Percentiles rank a stretch among this genome's conserved stretches.
Evolutionary conservation across 768 basidiomycete genomes (phyloP).

Genomic region (Psilocybe cyanescens): DNA sequence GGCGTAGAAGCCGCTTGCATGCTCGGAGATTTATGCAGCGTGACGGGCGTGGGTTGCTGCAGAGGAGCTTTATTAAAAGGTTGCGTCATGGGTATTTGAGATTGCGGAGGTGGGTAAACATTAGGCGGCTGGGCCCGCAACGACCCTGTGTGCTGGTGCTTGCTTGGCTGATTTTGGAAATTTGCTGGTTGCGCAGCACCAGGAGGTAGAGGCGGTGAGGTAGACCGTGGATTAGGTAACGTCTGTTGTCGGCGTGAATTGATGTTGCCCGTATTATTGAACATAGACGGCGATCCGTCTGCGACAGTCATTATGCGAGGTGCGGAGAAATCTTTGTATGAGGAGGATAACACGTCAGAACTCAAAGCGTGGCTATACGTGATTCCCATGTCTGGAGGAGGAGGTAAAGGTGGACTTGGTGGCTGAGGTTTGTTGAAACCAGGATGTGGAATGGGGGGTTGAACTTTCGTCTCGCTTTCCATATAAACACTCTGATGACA

Average conservation of each 20-base stretch:
- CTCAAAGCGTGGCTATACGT: slow-evolving; percentile 18
- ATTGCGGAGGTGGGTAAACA: slow-evolving; percentile 1
- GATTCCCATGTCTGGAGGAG: slow-evolving; percentile 20
- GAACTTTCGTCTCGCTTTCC: slow-evolving; percentile 12
- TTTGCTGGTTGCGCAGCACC: slow-evolving; percentile 19
- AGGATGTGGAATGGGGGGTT: slow-evolving; percentile 12
- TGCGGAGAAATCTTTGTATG: slow-evolving; percentile 25
- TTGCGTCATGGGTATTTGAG: background rate
- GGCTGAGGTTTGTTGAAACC: slow-evolving; percentile 12
- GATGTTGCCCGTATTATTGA: slow-evolving; percentile 2
- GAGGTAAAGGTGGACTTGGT: slow-evolving; percentile 15
- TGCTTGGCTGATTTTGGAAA: background rate
- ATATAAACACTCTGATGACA: slow-evolving; percentile 18
- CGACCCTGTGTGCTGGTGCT: slow-evolving; percentile 5
- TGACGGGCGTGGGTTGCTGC: slow-evolving; percentile 17
- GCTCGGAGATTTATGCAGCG: slow-evolving; percentile 26
- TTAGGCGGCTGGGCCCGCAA: background rate
- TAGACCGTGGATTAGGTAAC: slow-evolving; percentile 7
- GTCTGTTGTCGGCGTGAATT: slow-evolving; percentile 12
- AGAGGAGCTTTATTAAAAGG: background rate
- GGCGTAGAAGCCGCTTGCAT: slow-evolving; percentile 23
- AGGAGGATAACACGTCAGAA: slow-evolving; percentile 16
- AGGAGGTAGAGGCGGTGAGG: slow-evolving; percentile 21
- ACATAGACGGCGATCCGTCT: slow-evolving; percentile 4
- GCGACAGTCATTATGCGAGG: slow-evolving; percentile 13